phyloP scores from a whole-genome alignment of 768 basidiomycete genomes.

The Suillus subluteus region DNA sequence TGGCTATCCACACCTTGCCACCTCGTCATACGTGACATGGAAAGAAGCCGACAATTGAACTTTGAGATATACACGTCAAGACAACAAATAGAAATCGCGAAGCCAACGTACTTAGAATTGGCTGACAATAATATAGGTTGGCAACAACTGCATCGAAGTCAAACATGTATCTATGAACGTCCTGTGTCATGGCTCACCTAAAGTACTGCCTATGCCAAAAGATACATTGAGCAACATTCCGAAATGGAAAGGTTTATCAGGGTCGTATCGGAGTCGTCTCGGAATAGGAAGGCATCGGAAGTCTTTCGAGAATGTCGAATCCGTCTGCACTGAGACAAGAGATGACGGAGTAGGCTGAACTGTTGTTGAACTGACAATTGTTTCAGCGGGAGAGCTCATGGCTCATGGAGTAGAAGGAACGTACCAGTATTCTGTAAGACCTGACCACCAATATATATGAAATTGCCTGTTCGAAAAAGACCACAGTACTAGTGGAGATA shows the following conservation, averaged over 20 bases:
- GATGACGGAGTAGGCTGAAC: neutral
- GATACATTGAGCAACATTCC: slow-evolving; percentile 43
- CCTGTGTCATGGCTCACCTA: slow-evolving; percentile 35
- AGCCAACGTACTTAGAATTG: slow-evolving; percentile 61
- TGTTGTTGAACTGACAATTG: neutral
- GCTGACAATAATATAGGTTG: slow-evolving; percentile 85
- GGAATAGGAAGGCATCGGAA: slow-evolving; percentile 56
- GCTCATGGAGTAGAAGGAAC: neutral
- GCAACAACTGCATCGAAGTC: slow-evolving; percentile 41
- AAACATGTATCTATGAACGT: neutral
- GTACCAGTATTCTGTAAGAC: neutral
- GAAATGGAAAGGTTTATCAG: slow-evolving; percentile 40
- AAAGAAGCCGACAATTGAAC: slow-evolving; percentile 43
- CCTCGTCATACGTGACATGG: slow-evolving; percentile 33
- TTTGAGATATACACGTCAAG: slow-evolving; percentile 3
- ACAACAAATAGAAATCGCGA: neutral
- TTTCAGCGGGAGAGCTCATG: neutral
- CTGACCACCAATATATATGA: neutral
- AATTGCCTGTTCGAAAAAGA: neutral
- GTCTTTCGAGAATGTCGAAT: slow-evolving; percentile 19
- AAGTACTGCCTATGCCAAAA: slow-evolving; percentile 52
- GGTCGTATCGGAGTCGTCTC: slow-evolving; percentile 42
- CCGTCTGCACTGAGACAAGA: neutral
- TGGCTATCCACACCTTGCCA: slow-evolving; percentile 32
- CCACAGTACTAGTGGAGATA: neutral